Evolutionary conservation across 768 basidiomycete genomes (phyloP).

Genomic region (Cystofilobasidium ferigula): DNA sequence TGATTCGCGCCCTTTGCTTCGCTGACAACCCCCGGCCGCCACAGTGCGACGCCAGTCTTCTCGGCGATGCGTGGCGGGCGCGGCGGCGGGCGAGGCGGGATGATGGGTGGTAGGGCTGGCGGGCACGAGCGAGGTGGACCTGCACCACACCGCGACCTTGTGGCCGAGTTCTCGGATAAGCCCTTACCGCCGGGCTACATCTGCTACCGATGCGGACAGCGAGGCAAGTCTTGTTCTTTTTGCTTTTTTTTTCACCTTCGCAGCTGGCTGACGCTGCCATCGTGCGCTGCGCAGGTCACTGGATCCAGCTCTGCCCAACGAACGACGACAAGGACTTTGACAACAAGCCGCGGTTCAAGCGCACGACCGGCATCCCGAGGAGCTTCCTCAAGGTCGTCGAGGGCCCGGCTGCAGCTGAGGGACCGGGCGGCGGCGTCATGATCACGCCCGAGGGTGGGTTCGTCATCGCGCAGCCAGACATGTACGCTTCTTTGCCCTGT

Average conservation of each 20-base stretch:
- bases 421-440: constrained; percentile 73
- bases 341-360: constrained; percentile 86
- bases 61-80: constrained; percentile 24
- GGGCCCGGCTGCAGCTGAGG: constrained; percentile 41
- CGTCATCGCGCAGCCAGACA: constrained; percentile 91
- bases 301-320: constrained; percentile 98
- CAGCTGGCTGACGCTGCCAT: not conserved
- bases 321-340: constrained; percentile 93
- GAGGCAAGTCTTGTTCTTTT: constrained; percentile 47
- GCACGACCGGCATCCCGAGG: constrained; percentile 95
- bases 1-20: constrained; percentile 36
- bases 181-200: constrained; percentile 91
- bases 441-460: constrained; percentile 97
- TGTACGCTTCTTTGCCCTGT: constrained; percentile 49
- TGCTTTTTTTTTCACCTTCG: constrained; percentile 1
- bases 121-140: constrained; percentile 40
- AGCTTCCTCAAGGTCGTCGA: constrained; percentile 96
- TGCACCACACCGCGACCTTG: constrained; percentile 45
- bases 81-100: constrained; percentile 46
- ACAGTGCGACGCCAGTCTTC: constrained; percentile 48
- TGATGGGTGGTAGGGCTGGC: constrained; percentile 39
- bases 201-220: constrained; percentile 95
- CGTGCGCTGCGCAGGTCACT: constrained; percentile 58
- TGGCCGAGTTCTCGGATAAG: constrained; percentile 46
- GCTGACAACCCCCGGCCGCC: not conserved